Base-by-base conservation (phyloP, 768 basidiomycete genomes). In the Tylopilus plumbeoviolaceoides region DNA sequence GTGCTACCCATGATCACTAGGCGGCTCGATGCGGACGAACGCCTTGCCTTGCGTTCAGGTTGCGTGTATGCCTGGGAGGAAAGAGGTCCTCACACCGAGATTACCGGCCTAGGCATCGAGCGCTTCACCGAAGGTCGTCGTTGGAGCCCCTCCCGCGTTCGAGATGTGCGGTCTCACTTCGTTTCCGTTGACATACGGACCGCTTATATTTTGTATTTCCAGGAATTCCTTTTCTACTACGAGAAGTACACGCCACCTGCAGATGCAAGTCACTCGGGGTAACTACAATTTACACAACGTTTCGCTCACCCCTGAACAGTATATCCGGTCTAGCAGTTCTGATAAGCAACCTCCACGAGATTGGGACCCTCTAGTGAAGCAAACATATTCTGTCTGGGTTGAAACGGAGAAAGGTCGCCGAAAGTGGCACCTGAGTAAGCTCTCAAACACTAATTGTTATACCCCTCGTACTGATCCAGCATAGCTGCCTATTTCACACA, bases 161-260 rank as follows among this genome's bases (percentile, higher is more conserved):
- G 89, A 68, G 89, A 91, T 68, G 88, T 87, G 63, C 55, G 84
- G 63, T 36, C 48, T 51, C 54, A 48, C 43, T 36, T 51, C n/a
- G 35, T 47, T 51, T 40, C 36, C 30, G 18, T 39, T 39, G 18
- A 9, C 21, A 44, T 47, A 58, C 49, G 47, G 10, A n/a, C 10
- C 49, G 9, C 57, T 60, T 46, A 63, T 36, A 56, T 3, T 30
- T n/a, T 56, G 47, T 55, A 50, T 50, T 54, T 57, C 9, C 65
- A 91, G 88, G 88, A 90, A 63, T 91, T 91, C 61, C 74, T 91
- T 23, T 91, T 90, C 63, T 91, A 91, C 68, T 90, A 88, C 53
- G 88, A 91, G 69, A 85, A 85, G 62, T 85, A 80, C 60, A 72
- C 75, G 17, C 75, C 77, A 18, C 73, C 75, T 14, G 68, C 74